Evolutionary conservation across 1,139 yeast genomes (phyloP), one percentile per base, ranked within the genome.

Genomic region (Taiozyma sp.): DNA sequence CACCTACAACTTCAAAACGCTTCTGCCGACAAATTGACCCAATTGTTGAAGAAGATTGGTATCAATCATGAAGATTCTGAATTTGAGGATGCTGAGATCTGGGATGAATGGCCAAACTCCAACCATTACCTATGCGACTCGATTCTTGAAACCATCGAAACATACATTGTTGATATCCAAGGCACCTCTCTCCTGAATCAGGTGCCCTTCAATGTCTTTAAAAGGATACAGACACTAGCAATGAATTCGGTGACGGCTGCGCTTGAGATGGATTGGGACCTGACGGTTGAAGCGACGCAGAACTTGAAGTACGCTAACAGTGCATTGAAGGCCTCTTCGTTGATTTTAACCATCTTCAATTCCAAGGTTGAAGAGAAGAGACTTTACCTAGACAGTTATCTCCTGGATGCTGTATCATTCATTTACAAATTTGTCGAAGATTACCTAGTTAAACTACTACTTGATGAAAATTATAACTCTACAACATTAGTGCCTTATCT

Each of bases 321-420:
- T 50, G 69, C 73, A 2, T 65, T 72, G 44, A 59, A 65, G 22
- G 72, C 82, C 0, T 63, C 75, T 0, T 68, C 71, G n/a, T 62
- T 78, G 2, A 63, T 79, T 8, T 62, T 81, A 48, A 57, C 67
- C 7, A 65, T 80, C 1, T 68, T 80, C 51, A 68, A 74, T 24
- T 65, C 76, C 10, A 66, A 70, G 14, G 63, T 72, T 44, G 57
- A 62, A 10, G 81, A 79, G 46, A 76, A 73, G 53, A 70, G 66
- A 45, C 57, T 81, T 2, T 73, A 72, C 51, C 61, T 77, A 29
- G 86, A 81, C 43, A 74, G 71, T 14, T 72, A 74, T 51, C 59
- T 81, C 23, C 58, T 63, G 8, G 68, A 70, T 4, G 70, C 78
- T 0, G 61, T 80, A 2, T 74, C 75, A 2, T 73, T 76, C 48